phyloP scores from a whole-genome alignment of 495 filamentous ascomycete genomes.

The Penicillium goetzii region DNA sequence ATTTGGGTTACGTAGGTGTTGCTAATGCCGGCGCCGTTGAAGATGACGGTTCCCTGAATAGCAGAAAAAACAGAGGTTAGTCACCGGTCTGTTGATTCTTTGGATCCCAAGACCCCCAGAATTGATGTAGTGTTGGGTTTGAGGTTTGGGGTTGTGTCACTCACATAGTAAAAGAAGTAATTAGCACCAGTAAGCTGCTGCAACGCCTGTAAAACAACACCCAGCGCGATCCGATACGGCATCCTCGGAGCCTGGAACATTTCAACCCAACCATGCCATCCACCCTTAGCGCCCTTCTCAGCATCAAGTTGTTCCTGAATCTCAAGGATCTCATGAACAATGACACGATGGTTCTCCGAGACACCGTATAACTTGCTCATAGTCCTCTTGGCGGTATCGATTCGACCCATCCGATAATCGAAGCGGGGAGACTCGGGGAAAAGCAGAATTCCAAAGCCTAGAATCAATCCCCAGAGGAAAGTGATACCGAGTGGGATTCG shows the following conservation, averaged over 20 bases:
- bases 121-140: too few species aligned
- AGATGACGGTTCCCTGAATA: slow-evolving; percentile 65
- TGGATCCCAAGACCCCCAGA: too few species aligned
- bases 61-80: neutral
- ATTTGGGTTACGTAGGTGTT: slow-evolving; percentile 73
- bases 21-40: slow-evolving; percentile 65
- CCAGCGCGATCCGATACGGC: slow-evolving; percentile 68
- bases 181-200: slow-evolving; percentile 47
- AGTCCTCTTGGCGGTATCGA: slow-evolving; percentile 62
- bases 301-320: slow-evolving; percentile 58
- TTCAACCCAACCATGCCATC: slow-evolving; percentile 36
- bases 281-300: slow-evolving; percentile 53
- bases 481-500: slow-evolving; percentile 76
- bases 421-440: slow-evolving; percentile 72
- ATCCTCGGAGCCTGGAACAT: slow-evolving; percentile 70
- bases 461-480: slow-evolving; percentile 70
- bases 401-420: slow-evolving; percentile 63
- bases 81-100: too few species aligned
- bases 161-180: slow-evolving; percentile 76
- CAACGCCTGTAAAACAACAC: slow-evolving; percentile 62
- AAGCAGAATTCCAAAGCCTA: slow-evolving; percentile 68
- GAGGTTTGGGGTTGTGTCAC: neutral
- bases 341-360: slow-evolving; percentile 58
- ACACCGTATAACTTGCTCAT: slow-evolving; percentile 73
- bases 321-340: slow-evolving; percentile 69